Conservation (phyloP, 2,329 filamentous ascomycete species). For the Xylariaceae sp. region DNA sequence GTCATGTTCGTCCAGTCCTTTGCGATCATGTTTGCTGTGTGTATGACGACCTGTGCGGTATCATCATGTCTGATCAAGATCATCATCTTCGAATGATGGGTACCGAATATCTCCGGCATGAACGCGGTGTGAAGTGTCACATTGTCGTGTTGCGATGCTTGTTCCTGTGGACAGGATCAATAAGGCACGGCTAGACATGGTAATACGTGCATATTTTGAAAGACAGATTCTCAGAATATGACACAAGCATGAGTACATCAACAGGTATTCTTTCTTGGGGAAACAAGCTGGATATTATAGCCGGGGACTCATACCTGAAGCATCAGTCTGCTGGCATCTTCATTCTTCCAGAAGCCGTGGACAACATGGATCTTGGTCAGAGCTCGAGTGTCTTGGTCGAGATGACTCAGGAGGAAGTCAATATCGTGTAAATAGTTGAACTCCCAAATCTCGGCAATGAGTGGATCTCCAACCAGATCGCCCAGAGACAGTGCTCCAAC, state of each 20-base stretch:
- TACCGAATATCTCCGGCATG: constrained; percentile 82
- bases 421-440: constrained; percentile 68
- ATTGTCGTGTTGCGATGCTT: constrained; percentile 61
- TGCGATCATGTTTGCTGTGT: constrained; percentile 88
- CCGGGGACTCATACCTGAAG: constrained; percentile 50
- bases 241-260: too few relatives aligned
- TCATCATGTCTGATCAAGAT: constrained; percentile 77
- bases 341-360: constrained; percentile 65
- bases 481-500: constrained; percentile 61
- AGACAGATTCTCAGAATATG: background rate
- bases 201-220: background rate
- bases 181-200: background rate
- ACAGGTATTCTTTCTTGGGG: background rate
- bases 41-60: constrained; percentile 74
- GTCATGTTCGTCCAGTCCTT: constrained; percentile 88
- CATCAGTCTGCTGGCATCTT: constrained; percentile 56
- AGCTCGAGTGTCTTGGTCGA: constrained; percentile 50
- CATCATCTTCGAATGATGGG: constrained; percentile 85
- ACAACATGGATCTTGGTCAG: constrained; percentile 54
- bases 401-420: constrained; percentile 52
- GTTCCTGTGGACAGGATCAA: constrained; percentile 45
- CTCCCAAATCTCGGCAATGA: constrained; percentile 70
- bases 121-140: constrained; percentile 70
- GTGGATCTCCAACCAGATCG: constrained; percentile 70
- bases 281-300: background rate